Base-by-base conservation (phyloP, 495 filamentous ascomycete species). In the Penicillium odoratum region DNA sequence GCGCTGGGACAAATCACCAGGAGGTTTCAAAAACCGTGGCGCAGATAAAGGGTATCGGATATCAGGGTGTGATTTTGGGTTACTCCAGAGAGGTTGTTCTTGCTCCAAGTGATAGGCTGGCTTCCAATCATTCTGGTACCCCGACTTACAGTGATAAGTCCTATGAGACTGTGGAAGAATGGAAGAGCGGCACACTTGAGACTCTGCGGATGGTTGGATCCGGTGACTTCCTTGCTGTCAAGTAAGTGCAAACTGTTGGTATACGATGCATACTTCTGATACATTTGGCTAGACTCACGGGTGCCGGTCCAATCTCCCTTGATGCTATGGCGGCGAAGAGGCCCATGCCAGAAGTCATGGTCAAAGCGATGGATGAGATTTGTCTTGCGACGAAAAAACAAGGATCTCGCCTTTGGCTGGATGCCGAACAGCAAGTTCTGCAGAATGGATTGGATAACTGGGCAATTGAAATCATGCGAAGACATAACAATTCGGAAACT, bases 221-320 rank as follows among this genome's bases (percentile, higher is more conserved):
- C 0, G 88, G 86, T 6, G 90, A 94, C 58, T 93, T 89, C 64
- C 83, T 94, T 11, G 90, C 87, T 0, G 70, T 95, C 46, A 96
- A 96, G 76, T 85, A 73, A 62, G 77, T 62, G 21, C 21, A 1
- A 21, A 21, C 21, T 21, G 2, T 21, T 21, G 21, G 21, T 21
- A 21, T 21, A 21, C 21, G 21, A 21, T 21, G 21, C 21, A 21
- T 2, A 5, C 5, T n/a, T 50, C 45, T 55, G 44, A 53, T 11
- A 13, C 7, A 1, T 1, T 10, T 9, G 2, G 45, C 18, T 34
- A 75, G 72, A 42, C 60, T 70, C 9, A 72, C 72, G 4, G 72
- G 72, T 13, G 72, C 72, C 3, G 72, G 72, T 0, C 66, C 63
- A 7, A 59, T 68, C n/a, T 57, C 70, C 16, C 53, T 69, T 1